These are phyloP conservation scores for Xylaria sp. DNA, from an alignment of 2,329 filamentous ascomycete species.

Conservation along the genomic window DNA sequence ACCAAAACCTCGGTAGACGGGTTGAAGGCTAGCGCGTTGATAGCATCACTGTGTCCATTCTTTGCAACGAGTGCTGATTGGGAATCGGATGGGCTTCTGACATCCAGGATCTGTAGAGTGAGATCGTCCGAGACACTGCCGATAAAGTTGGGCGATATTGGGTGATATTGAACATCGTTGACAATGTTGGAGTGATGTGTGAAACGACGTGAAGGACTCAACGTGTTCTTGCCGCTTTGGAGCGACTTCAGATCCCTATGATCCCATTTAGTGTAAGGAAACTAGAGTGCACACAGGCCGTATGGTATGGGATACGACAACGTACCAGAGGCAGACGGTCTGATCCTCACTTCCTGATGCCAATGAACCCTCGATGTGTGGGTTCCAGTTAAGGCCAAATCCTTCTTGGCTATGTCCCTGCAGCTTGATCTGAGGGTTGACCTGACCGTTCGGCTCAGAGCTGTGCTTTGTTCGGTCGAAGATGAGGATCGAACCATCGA, in stretches of 20 bases:
- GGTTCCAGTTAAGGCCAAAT: conserved; percentile 90
- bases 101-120: conserved; percentile 86
- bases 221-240: conserved; percentile 60
- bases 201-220: conserved; percentile 70
- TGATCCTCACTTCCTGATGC: conserved; percentile 88
- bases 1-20: conserved; percentile 84
- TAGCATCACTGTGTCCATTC: conserved; percentile 80
- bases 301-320: not conserved
- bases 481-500: conserved; percentile 81
- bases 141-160: conserved; percentile 75
- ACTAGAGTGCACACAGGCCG: not conserved
- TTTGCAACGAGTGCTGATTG: conserved; percentile 64
- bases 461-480: conserved; percentile 96
- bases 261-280: conserved; percentile 3
- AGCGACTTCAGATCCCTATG: conserved; percentile 76
- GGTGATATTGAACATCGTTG: conserved; percentile 96
- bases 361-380: conserved; percentile 72
- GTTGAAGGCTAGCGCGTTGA: conserved; percentile 95
- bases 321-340: conserved; percentile 85
- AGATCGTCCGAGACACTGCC: conserved; percentile 94
- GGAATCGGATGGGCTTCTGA: conserved; percentile 62
- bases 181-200: conserved; percentile 86
- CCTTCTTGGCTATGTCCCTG: conserved; percentile 83
- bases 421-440: conserved; percentile 79
- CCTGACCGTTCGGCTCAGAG: conserved; percentile 64